Conservation (phyloP, 495 filamentous ascomycete species). For the Aspergillus ellipticus region DNA sequence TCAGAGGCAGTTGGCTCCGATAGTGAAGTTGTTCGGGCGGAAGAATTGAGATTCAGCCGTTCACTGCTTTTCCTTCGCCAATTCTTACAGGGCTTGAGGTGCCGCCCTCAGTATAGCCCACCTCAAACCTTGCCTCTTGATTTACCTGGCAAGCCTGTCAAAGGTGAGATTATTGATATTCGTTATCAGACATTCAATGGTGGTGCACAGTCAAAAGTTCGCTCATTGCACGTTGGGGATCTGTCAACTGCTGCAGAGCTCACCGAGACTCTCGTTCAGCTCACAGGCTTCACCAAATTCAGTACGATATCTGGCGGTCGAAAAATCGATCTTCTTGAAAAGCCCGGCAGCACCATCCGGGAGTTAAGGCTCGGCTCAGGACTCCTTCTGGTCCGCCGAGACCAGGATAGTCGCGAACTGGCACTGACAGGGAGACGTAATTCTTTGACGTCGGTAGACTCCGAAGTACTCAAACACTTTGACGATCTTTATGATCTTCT, state of each 20-base stretch:
- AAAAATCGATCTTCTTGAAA: slow-evolving; percentile 41
- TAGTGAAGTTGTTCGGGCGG: slow-evolving; percentile 35
- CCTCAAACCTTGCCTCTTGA: slow-evolving; percentile 35
- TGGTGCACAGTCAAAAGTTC: slow-evolving; percentile 50
- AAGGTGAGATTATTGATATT: slow-evolving; percentile 61
- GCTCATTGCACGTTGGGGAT: slow-evolving; percentile 57
- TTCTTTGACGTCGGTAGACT: slow-evolving; percentile 55
- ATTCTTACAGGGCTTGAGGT: slow-evolving; percentile 51
- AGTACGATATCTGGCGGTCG: slow-evolving; percentile 50
- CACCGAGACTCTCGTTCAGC: slow-evolving; percentile 55
- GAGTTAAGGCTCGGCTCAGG: slow-evolving; percentile 53
- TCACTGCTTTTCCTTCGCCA: slow-evolving; percentile 59
- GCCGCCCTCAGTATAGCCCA: slow-evolving; percentile 51
- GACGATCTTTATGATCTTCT: slow-evolving; percentile 80
- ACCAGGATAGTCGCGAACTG: slow-evolving; percentile 35
- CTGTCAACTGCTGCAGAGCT: slow-evolving; percentile 68
- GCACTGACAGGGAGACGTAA: slow-evolving; percentile 24
- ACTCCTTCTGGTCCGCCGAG: slow-evolving; percentile 53
- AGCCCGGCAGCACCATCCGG: slow-evolving; percentile 33
- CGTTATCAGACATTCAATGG: slow-evolving; percentile 72
- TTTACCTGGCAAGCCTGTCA: slow-evolving; percentile 38
- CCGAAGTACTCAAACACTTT: slow-evolving; percentile 79
- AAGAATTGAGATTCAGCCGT: slow-evolving; percentile 62
- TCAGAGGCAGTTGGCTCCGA: slow-evolving; percentile 47
- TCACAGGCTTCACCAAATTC: slow-evolving; percentile 70